Evolutionary conservation across 1,139 yeast genomes (phyloP), one percentile per base, ranked within the genome.

Genomic region (Spathaspora sp.): DNA sequence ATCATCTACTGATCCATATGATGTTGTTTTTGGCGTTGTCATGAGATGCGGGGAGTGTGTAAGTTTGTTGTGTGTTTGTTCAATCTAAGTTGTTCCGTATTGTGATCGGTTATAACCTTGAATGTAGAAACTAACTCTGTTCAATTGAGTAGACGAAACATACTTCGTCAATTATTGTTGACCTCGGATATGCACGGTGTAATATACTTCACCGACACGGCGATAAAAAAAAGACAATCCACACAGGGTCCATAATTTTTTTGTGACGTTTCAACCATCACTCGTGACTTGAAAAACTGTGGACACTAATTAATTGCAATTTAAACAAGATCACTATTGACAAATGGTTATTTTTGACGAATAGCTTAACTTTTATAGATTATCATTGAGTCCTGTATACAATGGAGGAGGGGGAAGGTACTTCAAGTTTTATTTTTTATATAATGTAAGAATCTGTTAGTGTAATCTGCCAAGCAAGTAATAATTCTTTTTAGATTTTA

Each of bases 1-100:
- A 11, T 24, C 27, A 25, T 29, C 39, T 7, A 43, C 39, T 24
- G 45, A 33, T 10, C 45, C 45, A 13, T 43, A 43, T 16, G 41
- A 38, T 18, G 41, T 29, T 24, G 42, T 37, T n/a, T 17, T 36
- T 18, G 44, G 41, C 9, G 44, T 4, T 34, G 38, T 7, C 36
- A 31, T 31, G 20, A 11, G 38, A 2, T n/a, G 13, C n/a, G 24
- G 16, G 37, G 37, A 13, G 23, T 16, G 15, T 6, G n/a, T n/a
- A 3, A 5, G 16, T 13, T 29, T n/a, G 33, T 29, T 11, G 15
- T 6, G 37, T 16, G 20, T 4, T 10, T 15, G 7, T n/a, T 27
- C 7, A 4, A 27, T n/a, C 33, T 11, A 29, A 29, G 38, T 18
- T 34, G 6, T 6, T 31, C 9, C 18, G 23, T 31, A 31, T 31